Evolutionary conservation across 805 yeast species (phyloP).

Genomic region (Cyberlindnera japonica): DNA sequence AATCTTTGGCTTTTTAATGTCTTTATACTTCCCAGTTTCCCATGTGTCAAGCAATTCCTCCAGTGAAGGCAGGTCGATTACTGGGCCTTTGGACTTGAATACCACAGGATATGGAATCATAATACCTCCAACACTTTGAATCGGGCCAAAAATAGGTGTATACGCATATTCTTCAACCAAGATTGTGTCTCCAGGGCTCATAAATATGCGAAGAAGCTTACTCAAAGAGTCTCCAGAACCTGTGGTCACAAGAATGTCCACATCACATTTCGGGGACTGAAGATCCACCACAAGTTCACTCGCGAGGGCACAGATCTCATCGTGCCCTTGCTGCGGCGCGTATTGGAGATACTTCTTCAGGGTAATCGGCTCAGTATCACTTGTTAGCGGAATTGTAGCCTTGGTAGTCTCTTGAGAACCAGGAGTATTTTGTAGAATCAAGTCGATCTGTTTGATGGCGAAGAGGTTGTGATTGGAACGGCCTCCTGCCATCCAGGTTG

Average conservation of each 20-base stretch:
- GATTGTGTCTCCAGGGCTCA: conserved; percentile 52
- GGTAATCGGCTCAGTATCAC: not conserved
- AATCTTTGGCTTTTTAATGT: conserved; percentile 45
- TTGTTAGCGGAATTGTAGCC: conserved; percentile 2
- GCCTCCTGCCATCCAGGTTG: conserved; percentile 15
- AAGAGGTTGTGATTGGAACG: conserved; percentile 7
- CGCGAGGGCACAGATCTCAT: conserved; percentile 58
- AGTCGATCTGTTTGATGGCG: conserved; percentile 11
- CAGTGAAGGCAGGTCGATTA: conserved; percentile 45
- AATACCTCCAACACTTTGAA: conserved; percentile 17
- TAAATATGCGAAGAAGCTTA: conserved; percentile 45
- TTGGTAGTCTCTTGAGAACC: conserved; percentile 1
- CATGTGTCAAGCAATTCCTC: conserved; percentile 45
- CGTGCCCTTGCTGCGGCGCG: conserved; percentile 47
- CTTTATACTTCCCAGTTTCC: conserved; percentile 39
- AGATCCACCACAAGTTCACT: conserved; percentile 39
- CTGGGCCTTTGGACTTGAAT: conserved; percentile 16
- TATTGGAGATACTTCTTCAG: conserved; percentile 10
- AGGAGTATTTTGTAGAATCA: conserved; percentile 11
- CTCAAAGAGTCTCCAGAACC: conserved; percentile 56
- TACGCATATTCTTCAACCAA: conserved; percentile 66
- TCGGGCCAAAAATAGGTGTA: conserved; percentile 50
- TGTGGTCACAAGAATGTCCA: conserved; percentile 36
- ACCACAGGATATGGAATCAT: conserved; percentile 46
- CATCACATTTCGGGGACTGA: conserved; percentile 35